Evolutionary conservation across 2,329 filamentous ascomycete genomes (phyloP), one percentile per base, ranked within the genome.

Genomic region (Aureobasidium sp.): DNA sequence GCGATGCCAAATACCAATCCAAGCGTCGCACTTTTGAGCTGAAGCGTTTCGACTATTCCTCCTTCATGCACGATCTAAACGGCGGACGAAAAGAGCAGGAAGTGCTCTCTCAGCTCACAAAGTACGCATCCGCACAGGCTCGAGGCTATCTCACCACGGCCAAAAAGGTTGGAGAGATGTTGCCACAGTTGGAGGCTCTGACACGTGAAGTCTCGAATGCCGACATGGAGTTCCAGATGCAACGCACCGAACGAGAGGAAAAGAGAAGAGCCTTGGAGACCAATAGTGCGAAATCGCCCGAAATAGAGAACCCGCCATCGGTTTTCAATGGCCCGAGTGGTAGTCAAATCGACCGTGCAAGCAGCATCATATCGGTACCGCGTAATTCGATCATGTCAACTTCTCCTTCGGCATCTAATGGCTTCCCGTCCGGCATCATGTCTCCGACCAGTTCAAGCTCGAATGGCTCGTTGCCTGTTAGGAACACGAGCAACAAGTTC

Each of bases 41-140:
- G 62, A 97, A 96, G 77, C 87, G 95, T 10, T 99, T 99, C 70
- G 95, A 99, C 74, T 99, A 99, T 73, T 97, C 93, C 3, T 96
- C 91, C 14, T 99, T 97, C 71, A 96, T 99, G 90, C 93, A 97
- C 70, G 94, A 99, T 77, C 81, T 99, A 16, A 94, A 97, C 65
- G 94, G 94, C 34, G 94, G 94, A n/a, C 87, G 94, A 64, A 99
- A 97, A 73, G 94, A 99, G 69, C 94, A 97, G 71, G 94, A 99
- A 73, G 90, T 99, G 5, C 76, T 99, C 34, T 97, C 93, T 1
- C 90, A 97, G 71, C 81, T 99, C 36, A 99, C 94, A 1, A 93
- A 88, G 71, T 99, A 92, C 72, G 95, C 95, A 11, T 91, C 96
- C 72, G 85, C 88, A 3, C 94, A 99, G 71, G 90, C 94, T 16